A percentile compares a stretch with the other conserved stretches of the same genome.
Conservation (phyloP, 2,329 filamentous ascomycete genomes). For the Colletotrichum sp. region DNA sequence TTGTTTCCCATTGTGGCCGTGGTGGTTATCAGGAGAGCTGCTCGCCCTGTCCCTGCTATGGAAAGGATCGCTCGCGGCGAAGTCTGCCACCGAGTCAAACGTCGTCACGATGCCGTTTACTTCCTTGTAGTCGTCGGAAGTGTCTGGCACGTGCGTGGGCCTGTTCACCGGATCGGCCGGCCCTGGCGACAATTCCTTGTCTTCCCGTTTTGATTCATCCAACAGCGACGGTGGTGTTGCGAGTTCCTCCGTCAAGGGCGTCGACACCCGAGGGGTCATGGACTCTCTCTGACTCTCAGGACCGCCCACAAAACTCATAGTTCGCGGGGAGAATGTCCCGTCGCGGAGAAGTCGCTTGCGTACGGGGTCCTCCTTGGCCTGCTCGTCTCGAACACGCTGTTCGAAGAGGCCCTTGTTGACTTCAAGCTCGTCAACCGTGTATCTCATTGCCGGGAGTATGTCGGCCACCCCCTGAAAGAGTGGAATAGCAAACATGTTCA, state of each 20-base stretch:
- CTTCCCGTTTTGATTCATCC: slow-evolving; percentile 26
- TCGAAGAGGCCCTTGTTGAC: slow-evolving; percentile 80
- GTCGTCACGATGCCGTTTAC: slow-evolving; percentile 48
- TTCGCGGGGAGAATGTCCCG: slow-evolving; percentile 49
- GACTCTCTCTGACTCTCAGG: slow-evolving; percentile 6
- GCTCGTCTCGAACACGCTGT: slow-evolving; percentile 67
- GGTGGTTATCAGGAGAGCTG: slow-evolving; percentile 37
- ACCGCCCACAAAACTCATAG: slow-evolving; percentile 43
- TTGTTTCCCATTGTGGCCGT: slow-evolving; percentile 52
- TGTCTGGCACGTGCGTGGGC: slow-evolving; percentile 34
- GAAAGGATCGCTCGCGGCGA: slow-evolving; percentile 56
- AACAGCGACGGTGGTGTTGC: slow-evolving; percentile 19
- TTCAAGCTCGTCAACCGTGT: slow-evolving; percentile 82
- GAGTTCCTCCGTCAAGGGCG: slow-evolving; percentile 14
- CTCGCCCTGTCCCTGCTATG: slow-evolving; percentile 36
- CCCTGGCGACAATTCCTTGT: slow-evolving; percentile 29
- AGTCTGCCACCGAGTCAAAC: slow-evolving; percentile 53
- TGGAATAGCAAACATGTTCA: slow-evolving; percentile 93
- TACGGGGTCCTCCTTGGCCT: slow-evolving; percentile 52
- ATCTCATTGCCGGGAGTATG: slow-evolving; percentile 83
- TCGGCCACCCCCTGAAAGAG: slow-evolving; percentile 89
- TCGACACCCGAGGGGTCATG: slow-evolving; percentile 13
- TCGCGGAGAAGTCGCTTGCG: slow-evolving; percentile 41
- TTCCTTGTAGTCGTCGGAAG: slow-evolving; percentile 42
- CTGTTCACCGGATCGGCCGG: slow-evolving; percentile 32